phyloP scores from a whole-genome alignment of 805 yeast species.

The Wickerhamiella lipophila region DNA sequence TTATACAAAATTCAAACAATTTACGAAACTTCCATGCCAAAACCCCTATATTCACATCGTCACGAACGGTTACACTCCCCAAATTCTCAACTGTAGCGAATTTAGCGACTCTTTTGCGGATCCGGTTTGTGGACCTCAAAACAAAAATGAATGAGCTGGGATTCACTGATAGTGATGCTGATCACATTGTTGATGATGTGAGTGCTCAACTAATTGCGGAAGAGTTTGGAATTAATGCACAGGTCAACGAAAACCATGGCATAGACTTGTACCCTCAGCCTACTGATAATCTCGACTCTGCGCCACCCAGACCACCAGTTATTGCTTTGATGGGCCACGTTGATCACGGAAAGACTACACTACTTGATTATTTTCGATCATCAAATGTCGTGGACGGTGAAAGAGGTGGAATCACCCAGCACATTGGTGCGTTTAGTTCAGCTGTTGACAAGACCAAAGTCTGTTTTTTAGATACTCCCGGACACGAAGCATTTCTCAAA shows the following conservation, averaged over 20 bases:
- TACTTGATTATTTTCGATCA: constrained; percentile 73
- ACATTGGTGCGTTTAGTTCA: constrained; percentile 92
- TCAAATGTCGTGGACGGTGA: constrained; percentile 75
- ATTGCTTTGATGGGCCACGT: constrained; percentile 99
- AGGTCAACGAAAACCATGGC: constrained; percentile 43
- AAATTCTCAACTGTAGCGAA: constrained; percentile 68
- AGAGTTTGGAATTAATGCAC: constrained; percentile 63
- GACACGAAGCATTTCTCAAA: constrained; percentile 91
- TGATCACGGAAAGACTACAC: constrained; percentile 95
- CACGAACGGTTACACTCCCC: constrained; percentile 36
- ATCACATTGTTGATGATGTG: constrained; percentile 73
- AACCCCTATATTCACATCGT: not conserved
- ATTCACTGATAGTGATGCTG: constrained; percentile 52
- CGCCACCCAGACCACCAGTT: constrained; percentile 73
- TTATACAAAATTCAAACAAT: not conserved
- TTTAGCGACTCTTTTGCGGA: constrained; percentile 55
- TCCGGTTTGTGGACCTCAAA: constrained; percentile 50
- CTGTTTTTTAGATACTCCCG: constrained; percentile 93
- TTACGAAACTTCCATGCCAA: not conserved
- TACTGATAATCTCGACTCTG: constrained; percentile 35
- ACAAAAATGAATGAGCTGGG: constrained; percentile 54
- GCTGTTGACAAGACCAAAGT: constrained; percentile 80
- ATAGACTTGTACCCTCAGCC: constrained; percentile 43
- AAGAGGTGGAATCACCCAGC: constrained; percentile 95
- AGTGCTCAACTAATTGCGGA: constrained; percentile 79